Conservation (phyloP, 805 yeast species). For the Yamadazyma sp. region DNA sequence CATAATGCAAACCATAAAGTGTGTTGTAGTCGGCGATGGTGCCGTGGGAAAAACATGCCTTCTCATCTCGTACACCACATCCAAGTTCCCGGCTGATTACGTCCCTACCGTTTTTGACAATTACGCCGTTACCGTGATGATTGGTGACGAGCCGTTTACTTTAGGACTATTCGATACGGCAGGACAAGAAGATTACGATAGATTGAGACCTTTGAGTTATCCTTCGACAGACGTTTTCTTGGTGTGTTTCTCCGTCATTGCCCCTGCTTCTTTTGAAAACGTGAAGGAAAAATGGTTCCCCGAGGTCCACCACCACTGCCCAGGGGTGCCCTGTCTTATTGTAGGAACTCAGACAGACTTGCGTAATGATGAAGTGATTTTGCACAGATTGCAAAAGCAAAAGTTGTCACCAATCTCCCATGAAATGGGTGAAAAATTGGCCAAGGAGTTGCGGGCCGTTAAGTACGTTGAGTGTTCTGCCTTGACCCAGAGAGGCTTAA, state of each 20-base stretch:
- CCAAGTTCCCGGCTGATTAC: slow-evolving; percentile 96
- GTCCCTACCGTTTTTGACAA: slow-evolving; percentile 98
- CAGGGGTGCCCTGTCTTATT: slow-evolving; percentile 95
- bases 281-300: slow-evolving; percentile 99
- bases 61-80: slow-evolving; percentile 91
- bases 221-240: slow-evolving; percentile 97
- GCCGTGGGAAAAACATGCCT: slow-evolving; percentile 98
- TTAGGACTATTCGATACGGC: slow-evolving; percentile 98
- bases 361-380: slow-evolving; percentile 87
- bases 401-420: slow-evolving; percentile 81
- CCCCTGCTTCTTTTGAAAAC: slow-evolving; percentile 96
- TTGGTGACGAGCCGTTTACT: slow-evolving; percentile 97
- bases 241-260: slow-evolving; percentile 94
- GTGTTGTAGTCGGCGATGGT: slow-evolving; percentile 99
- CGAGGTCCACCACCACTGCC: slow-evolving; percentile 93
- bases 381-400: slow-evolving; percentile 88
- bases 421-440: slow-evolving; percentile 89
- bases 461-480: slow-evolving; percentile 98
- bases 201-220: slow-evolving; percentile 92
- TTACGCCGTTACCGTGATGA: slow-evolving; percentile 91
- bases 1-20: slow-evolving; percentile 66
- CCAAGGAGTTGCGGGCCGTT: slow-evolving; percentile 91
- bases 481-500: slow-evolving; percentile 92
- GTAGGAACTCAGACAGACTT: slow-evolving; percentile 97
- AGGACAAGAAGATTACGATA: slow-evolving; percentile 98